Percentiles rank a stretch among this genome's conserved stretches.
phyloP scores from a whole-genome alignment of 2,329 filamentous ascomycete genomes.

The Cercospora sp. region DNA sequence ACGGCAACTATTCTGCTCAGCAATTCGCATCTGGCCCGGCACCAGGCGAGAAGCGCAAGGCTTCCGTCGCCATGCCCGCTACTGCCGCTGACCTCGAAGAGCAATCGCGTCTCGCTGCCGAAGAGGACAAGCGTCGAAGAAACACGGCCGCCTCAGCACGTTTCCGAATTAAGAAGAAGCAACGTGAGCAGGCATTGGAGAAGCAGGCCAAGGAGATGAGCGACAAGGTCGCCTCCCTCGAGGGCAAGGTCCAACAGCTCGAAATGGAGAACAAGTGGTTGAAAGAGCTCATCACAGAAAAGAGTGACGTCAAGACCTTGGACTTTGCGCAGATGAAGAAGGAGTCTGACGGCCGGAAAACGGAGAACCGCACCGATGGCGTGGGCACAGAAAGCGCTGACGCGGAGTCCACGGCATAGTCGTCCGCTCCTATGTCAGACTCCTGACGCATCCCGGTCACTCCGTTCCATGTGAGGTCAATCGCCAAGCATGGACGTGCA shows the following conservation, averaged over 20 bases:
- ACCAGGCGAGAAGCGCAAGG: slow-evolving; percentile 50
- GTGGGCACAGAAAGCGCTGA: slow-evolving; percentile 32
- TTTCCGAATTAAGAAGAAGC: slow-evolving; percentile 59
- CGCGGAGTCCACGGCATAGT: background rate
- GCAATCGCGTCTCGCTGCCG: slow-evolving; percentile 49
- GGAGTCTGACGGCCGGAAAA: slow-evolving; percentile 35
- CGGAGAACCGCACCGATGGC: slow-evolving; percentile 35
- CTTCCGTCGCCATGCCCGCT: slow-evolving; percentile 40
- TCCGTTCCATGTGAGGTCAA: background rate
- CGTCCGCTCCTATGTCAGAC: background rate
- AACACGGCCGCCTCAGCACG: slow-evolving; percentile 56
- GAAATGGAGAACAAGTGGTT: slow-evolving; percentile 57
- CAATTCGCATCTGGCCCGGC: slow-evolving; percentile 24
- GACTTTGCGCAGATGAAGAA: slow-evolving; percentile 28
- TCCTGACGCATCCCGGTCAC: background rate
- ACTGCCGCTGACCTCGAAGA: slow-evolving; percentile 47
- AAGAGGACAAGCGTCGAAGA: slow-evolving; percentile 56
- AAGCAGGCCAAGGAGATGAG: slow-evolving; percentile 54
- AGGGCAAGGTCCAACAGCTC: slow-evolving; percentile 51
- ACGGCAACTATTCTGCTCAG: slow-evolving; percentile 34
- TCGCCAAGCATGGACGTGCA: slow-evolving; percentile 1
- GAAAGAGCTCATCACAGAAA: slow-evolving; percentile 54
- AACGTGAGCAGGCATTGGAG: slow-evolving; percentile 55
- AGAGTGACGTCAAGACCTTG: slow-evolving; percentile 42
- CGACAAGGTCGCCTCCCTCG: slow-evolving; percentile 49